These are phyloP conservation scores for Rhynchosporium graminicola DNA, from an alignment of 2,329 filamentous ascomycete genomes.

Conservation along the genomic window DNA sequence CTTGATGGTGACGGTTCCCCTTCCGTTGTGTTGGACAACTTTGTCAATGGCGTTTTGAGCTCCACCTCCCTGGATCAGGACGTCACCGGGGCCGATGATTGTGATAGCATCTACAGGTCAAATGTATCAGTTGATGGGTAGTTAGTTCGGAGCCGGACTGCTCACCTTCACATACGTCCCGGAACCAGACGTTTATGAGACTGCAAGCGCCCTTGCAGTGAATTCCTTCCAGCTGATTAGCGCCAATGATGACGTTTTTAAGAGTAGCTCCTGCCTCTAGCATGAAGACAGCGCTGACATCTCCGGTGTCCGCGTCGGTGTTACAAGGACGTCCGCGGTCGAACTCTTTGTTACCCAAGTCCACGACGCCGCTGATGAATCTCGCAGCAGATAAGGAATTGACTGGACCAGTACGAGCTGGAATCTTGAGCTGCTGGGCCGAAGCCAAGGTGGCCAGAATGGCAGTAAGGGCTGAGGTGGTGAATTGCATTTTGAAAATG, in stretches of 20 bases:
- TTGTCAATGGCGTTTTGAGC: conserved; percentile 42
- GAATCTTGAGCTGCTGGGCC: conserved; percentile 31
- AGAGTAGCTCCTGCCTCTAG: conserved; percentile 52
- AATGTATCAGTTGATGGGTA: conserved; percentile 9
- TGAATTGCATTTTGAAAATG: conserved; percentile 26
- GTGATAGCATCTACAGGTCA: conserved; percentile 37
- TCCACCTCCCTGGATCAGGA: conserved; percentile 43
- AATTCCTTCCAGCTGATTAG: conserved; percentile 52
- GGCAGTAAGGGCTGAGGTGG: conserved; percentile 25
- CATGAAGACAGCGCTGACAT: conserved; percentile 50
- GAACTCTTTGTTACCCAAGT: conserved; percentile 32
- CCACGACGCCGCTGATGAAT: conserved; percentile 24
- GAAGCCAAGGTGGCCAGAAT: conserved; percentile 27
- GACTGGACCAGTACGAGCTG: conserved; percentile 25
- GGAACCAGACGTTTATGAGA: conserved; percentile 48
- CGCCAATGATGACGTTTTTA: conserved; percentile 55
- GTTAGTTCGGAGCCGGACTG: conserved; percentile 25
- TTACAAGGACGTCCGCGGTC: conserved; percentile 32
- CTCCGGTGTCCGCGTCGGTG: conserved; percentile 30
- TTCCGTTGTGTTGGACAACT: conserved; percentile 43
- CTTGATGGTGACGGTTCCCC: conserved; percentile 40
- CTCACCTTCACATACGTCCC: conserved; percentile 20
- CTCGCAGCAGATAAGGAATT: conserved; percentile 20
- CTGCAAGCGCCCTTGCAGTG: conserved; percentile 53
- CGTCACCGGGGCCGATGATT: conserved; percentile 39